phyloP scores from a whole-genome alignment of 352 stramenopile genomes.

The Ophiocytium majus region DNA sequence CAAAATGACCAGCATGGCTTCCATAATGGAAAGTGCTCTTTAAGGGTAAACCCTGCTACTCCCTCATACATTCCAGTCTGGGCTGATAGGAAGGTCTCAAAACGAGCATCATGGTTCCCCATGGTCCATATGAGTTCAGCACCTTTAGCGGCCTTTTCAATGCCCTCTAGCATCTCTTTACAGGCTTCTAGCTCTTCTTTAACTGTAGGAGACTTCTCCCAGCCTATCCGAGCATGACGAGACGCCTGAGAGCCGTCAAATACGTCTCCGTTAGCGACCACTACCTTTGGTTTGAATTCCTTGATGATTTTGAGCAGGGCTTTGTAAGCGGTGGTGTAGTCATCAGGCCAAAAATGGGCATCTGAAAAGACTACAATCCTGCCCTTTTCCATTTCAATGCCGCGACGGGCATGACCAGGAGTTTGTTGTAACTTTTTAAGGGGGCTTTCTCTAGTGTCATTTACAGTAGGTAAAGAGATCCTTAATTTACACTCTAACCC shows the following conservation, averaged over 20 bases:
- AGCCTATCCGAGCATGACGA: not conserved
- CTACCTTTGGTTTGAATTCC: not conserved
- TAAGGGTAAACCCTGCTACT: not conserved
- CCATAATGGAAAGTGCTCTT: not conserved
- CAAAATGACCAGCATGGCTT: not conserved
- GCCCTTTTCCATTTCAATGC: no score
- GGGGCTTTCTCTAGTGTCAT: no score
- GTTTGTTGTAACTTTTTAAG: no score
- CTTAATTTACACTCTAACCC: no score
- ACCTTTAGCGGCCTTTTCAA: not conserved
- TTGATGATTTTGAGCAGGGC: not conserved
- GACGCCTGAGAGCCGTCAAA: not conserved
- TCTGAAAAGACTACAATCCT: no score
- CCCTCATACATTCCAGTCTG: no score
- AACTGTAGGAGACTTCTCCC: not conserved
- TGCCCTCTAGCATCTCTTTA: not conserved
- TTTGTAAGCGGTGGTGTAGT: not conserved
- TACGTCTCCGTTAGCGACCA: not conserved
- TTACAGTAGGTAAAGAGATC: no score
- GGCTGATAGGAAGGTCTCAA: not conserved
- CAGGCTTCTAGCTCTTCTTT: not conserved
- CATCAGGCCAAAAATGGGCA: not conserved
- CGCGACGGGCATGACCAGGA: no score
- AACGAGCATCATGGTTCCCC: not conserved
- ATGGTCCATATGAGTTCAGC: not conserved